Percentiles rank a stretch among this genome's conserved stretches.
Evolutionary conservation across 495 filamentous ascomycete genomes (phyloP).

Genomic region (Aspergillus cavernicola): DNA sequence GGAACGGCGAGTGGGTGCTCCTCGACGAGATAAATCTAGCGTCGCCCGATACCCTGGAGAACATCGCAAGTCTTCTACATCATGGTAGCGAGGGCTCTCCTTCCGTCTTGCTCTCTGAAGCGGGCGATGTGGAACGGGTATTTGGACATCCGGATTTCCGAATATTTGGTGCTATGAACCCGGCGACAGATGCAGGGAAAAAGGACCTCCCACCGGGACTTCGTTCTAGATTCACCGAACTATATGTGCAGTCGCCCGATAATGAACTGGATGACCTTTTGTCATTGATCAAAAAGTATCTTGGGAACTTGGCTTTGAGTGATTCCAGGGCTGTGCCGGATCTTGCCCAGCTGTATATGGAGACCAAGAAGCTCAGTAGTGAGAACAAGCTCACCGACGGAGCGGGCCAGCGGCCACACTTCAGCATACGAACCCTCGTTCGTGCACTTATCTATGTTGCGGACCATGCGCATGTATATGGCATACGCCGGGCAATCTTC

Average conservation of each 20-base stretch:
- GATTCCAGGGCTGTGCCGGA: constrained; percentile 67
- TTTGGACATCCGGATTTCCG: constrained; percentile 90
- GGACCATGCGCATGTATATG: constrained; percentile 80
- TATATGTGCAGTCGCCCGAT: constrained; percentile 89
- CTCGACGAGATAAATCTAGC: constrained; percentile 97
- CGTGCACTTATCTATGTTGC: constrained; percentile 81
- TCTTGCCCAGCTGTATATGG: constrained; percentile 79
- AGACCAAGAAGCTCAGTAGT: constrained; percentile 76
- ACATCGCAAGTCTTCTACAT: constrained; percentile 80
- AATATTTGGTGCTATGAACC: constrained; percentile 98
- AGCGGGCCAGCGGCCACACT: constrained; percentile 89
- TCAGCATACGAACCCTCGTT: constrained; percentile 92
- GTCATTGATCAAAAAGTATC: constrained; percentile 79
- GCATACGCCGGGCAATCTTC: constrained; percentile 79
- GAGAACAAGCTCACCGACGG: constrained; percentile 86
- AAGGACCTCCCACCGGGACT: constrained; percentile 83
- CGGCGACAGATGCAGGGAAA: constrained; percentile 95
- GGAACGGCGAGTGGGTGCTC: constrained; percentile 97
- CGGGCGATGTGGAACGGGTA: constrained; percentile 83
- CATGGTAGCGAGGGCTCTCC: constrained; percentile 61
- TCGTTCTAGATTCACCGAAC: constrained; percentile 84
- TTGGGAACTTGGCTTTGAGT: constrained; percentile 62
- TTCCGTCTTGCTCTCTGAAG: constrained; percentile 85
- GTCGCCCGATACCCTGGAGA: constrained; percentile 88
- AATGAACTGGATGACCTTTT: constrained; percentile 76